phyloP scores from a whole-genome alignment of 805 yeast species.

The Wickerhamiella cacticola region DNA sequence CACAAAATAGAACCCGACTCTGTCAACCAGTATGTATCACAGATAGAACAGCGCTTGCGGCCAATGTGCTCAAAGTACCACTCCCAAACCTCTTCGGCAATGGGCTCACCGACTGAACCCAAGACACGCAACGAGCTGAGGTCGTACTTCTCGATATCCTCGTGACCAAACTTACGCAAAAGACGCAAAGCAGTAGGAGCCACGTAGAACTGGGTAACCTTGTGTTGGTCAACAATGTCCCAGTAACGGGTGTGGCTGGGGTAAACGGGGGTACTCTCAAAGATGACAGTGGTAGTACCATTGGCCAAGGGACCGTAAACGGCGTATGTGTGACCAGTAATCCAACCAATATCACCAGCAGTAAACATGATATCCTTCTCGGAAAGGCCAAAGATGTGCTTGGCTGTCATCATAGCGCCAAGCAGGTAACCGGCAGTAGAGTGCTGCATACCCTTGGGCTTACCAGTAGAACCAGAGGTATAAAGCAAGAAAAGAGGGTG shows the following conservation, averaged over 20 bases:
- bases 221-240: slow-evolving; percentile 86
- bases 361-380: slow-evolving; percentile 81
- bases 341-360: slow-evolving; percentile 99
- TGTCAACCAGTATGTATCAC: slow-evolving; percentile 98
- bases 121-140: slow-evolving; percentile 77
- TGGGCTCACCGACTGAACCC: slow-evolving; percentile 98
- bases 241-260: slow-evolving; percentile 93
- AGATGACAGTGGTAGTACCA: slow-evolving; percentile 86
- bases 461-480: slow-evolving; percentile 97
- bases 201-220: slow-evolving; percentile 90
- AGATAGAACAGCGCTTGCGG: slow-evolving; percentile 73
- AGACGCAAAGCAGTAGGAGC: slow-evolving; percentile 97
- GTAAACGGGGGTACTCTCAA: slow-evolving; percentile 96
- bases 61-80: slow-evolving; percentile 95
- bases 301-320: slow-evolving; percentile 82
- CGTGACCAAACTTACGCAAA: slow-evolving; percentile 80
- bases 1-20: slow-evolving; percentile 94
- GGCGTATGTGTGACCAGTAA: slow-evolving; percentile 95
- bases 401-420: slow-evolving; percentile 85
- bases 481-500: slow-evolving; percentile 92
- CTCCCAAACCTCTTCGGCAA: slow-evolving; percentile 96
- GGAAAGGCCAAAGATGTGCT: slow-evolving; percentile 87
- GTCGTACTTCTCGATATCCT: slow-evolving; percentile 69
- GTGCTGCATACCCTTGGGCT: slow-evolving; percentile 97
- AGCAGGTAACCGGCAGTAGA: slow-evolving; percentile 87